Percentiles rank a stretch among this genome's conserved stretches.
These are phyloP conservation scores for Hemileccinum rubropunctum DNA, from an alignment of 768 basidiomycete genomes.

Conservation along the genomic window DNA sequence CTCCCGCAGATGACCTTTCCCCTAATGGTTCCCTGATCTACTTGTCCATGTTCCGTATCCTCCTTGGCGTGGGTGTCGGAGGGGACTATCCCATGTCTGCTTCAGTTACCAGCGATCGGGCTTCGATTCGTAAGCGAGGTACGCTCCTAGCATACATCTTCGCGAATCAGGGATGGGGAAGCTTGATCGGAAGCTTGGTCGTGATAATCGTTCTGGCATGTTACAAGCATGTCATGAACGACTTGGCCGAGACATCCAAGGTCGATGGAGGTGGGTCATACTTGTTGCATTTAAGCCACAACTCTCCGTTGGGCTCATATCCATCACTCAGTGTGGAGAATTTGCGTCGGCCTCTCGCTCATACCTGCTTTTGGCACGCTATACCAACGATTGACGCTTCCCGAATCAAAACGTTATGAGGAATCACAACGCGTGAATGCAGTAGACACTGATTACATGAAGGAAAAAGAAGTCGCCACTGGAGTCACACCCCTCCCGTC, in stretches of 20 bases:
- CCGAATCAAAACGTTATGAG: conserved; percentile 59
- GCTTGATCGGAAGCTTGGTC: conserved; percentile 57
- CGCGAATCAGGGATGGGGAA: conserved; percentile 78
- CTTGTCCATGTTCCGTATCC: conserved; percentile 62
- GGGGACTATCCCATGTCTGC: conserved; percentile 82
- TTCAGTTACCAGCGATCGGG: conserved; percentile 62
- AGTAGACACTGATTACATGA: conserved; percentile 32
- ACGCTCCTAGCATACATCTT: conserved; percentile 78
- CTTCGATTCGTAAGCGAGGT: conserved; percentile 63
- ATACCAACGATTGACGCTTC: conserved; percentile 72
- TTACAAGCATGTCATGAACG: conserved; percentile 65
- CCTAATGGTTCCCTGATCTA: conserved; percentile 57
- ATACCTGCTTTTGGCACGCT: conserved; percentile 72
- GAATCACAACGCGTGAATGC: conserved; percentile 35
- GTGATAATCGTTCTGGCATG: conserved; percentile 62
- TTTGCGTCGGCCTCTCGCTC: conserved; percentile 70
- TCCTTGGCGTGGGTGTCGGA: conserved; percentile 76
- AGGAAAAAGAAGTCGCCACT: conserved; percentile 28
- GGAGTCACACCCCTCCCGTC: neutral
- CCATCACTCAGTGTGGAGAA: conserved; percentile 58
- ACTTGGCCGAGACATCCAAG: conserved; percentile 53
- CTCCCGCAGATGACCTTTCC: conserved; percentile 43
- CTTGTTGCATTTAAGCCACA: neutral
- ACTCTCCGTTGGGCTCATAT: neutral
- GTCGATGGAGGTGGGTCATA: conserved; percentile 61